These are phyloP conservation scores for Jackrogersella multiformis DNA, from an alignment of 495 filamentous ascomycete genomes.

Conservation along the genomic window DNA sequence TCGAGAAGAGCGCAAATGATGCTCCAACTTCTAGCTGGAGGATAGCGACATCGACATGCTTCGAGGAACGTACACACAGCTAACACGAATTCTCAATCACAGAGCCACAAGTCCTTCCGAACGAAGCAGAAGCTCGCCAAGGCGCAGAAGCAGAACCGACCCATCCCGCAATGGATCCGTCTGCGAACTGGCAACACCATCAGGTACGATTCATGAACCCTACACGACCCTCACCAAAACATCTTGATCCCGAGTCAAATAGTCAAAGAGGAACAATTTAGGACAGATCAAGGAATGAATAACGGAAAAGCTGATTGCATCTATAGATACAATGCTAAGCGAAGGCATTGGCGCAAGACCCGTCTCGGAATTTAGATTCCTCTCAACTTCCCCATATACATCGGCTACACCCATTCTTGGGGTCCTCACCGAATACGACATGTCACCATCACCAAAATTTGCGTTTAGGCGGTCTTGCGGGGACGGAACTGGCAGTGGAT, in stretches of 20 bases:
- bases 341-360: constrained; percentile 99
- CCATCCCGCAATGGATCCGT: constrained; percentile 99
- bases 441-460: constrained; percentile 25
- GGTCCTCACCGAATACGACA: constrained; percentile 30
- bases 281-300: background rate
- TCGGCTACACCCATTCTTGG: constrained; percentile 41
- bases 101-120: constrained; percentile 99
- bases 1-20: constrained; percentile 5
- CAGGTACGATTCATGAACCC: constrained; percentile 73
- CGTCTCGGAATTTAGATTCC: constrained; percentile 91
- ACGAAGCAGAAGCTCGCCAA: constrained; percentile 99
- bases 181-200: constrained; percentile 98
- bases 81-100: constrained; percentile 42
- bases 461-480: constrained; percentile 19
- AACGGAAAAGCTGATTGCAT: constrained; percentile 17
- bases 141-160: constrained; percentile 99
- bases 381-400: constrained; percentile 44
- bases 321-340: constrained; percentile 97
- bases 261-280: background rate
- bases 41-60: background rate
- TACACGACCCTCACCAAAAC: constrained; percentile 11
- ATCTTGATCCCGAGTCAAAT: background rate
- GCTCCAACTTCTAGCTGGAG: background rate
- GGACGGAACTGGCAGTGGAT: constrained; percentile 31
- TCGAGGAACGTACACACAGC: background rate